Conservation (phyloP, 140 eudicot genomes). For the Cichorium intybus region DNA sequence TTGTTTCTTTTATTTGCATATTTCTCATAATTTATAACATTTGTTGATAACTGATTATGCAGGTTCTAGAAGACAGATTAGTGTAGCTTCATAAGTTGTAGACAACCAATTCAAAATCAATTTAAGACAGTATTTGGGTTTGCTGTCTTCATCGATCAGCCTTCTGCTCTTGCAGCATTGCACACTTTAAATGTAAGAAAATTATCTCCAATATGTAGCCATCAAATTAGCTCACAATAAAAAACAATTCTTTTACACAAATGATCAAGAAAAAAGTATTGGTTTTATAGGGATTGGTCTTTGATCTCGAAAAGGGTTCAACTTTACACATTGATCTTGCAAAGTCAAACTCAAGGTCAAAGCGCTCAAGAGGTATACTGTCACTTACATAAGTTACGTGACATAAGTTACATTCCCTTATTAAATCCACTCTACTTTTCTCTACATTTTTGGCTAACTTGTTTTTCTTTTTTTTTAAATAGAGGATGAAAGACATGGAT, state of each 20-base stretch:
- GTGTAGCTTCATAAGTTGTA: too few relatives aligned
- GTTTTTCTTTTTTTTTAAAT: slow-evolving; percentile 8
- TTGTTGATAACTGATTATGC: too few relatives aligned
- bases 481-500: slow-evolving; percentile 73
- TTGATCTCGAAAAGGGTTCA: slow-evolving; percentile 94
- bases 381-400: too few relatives aligned
- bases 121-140: too few relatives aligned
- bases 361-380: slow-evolving; percentile 85
- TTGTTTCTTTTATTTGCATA: too few relatives aligned
- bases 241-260: not conserved
- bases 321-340: slow-evolving; percentile 84
- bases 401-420: not conserved
- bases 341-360: slow-evolving; percentile 92
- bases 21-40: too few relatives aligned
- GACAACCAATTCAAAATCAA: too few relatives aligned
- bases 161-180: slow-evolving; percentile 80
- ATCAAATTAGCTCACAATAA: not conserved
- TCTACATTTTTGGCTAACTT: not conserved
- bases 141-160: slow-evolving; percentile 88
- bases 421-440: not conserved
- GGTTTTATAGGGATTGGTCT: slow-evolving; percentile 72
- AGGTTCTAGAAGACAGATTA: too few relatives aligned
- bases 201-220: not conserved
- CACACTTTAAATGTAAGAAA: slow-evolving; percentile 84
- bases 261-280: not conserved